These are phyloP conservation scores for Trichoderma sp. DNA, from an alignment of 2,329 filamentous ascomycete genomes.

Conservation along the genomic window DNA sequence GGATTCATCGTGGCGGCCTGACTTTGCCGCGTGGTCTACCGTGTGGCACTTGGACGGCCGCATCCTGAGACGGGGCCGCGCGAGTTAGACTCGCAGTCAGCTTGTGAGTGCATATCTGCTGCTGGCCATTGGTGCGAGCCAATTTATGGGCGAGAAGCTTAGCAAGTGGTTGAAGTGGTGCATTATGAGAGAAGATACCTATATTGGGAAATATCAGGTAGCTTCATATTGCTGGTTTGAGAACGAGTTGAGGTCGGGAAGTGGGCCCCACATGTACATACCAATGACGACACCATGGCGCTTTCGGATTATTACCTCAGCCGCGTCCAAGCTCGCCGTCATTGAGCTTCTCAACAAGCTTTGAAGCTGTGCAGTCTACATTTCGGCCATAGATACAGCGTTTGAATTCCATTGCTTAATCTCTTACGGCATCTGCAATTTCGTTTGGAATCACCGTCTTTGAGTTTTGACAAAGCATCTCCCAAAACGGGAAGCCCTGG, in stretches of 20 bases:
- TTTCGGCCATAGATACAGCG: not conserved
- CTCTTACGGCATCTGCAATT: not conserved
- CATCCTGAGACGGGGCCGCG: not conserved
- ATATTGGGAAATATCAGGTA: not conserved
- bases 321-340: not conserved
- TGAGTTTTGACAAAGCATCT: not conserved
- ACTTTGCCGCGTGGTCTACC: not conserved
- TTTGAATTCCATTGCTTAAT: conserved; percentile 2
- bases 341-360: not conserved
- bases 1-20: not conserved
- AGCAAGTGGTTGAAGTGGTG: not conserved
- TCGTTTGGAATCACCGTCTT: not conserved
- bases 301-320: not conserved
- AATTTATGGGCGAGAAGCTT: not conserved
- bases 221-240: not conserved
- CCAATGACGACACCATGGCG: conserved; percentile 26
- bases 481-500: not conserved
- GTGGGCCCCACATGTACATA: conserved; percentile 18
- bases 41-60: not conserved
- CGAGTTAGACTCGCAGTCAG: not conserved
- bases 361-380: not conserved
- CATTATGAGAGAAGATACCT: not conserved
- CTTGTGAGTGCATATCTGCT: not conserved
- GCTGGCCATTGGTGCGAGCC: not conserved
- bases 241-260: not conserved